Base-by-base conservation (phyloP, 2,329 filamentous ascomycete genomes). In the Ophiognomonia clavigignenti-juglandacearum region DNA sequence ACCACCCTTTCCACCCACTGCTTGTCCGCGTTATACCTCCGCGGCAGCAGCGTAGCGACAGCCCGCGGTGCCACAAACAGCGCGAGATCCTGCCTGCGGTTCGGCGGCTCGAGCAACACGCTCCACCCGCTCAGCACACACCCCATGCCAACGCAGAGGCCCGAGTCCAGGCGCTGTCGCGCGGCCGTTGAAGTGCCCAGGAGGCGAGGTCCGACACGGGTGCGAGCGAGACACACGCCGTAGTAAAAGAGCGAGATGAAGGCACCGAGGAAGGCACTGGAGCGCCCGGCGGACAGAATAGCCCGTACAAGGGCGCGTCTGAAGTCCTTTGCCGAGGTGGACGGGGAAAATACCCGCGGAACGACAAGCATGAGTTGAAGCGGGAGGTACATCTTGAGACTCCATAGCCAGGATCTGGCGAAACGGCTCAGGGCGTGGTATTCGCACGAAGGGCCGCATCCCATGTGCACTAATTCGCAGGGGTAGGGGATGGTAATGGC, bases 231-330 rank as follows among this genome's bases (percentile, higher is more conserved):
- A 61, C 89, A 95, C 4, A 95, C 85, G 23, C 85, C 83, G 61
- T 95, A 95, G 69, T 91, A 95, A 63, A 92, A 93, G 10, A 90
- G 68, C 1, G 80, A 72, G 54, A 95, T 85, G 63, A 92, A 95
- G 0, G 81, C 69, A 3, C 82, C 87, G 2, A 95, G 74, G 61
- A 95, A 93, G 1, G 84, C 75, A 0, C 88, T 90, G 5, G 86
- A 91, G 26, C 85, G 79, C 9, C 75, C 66, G 1, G 86, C 81
- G 2, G 83, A 83, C 13, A 71, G 56, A 22, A 83, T 48, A 1
- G 82, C 80, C 22, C 67, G 66, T 34, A 56, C 56, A 10, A 77
- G 54, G 5, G 77, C 63, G 26, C 68, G 70, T 18, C 14, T 27
- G 23, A 45, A 13, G 9, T 34, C n/a, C 6, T 58, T 61, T 35